Base-by-base conservation (phyloP, 805 yeast species). In the Candida cerambycidarum region DNA sequence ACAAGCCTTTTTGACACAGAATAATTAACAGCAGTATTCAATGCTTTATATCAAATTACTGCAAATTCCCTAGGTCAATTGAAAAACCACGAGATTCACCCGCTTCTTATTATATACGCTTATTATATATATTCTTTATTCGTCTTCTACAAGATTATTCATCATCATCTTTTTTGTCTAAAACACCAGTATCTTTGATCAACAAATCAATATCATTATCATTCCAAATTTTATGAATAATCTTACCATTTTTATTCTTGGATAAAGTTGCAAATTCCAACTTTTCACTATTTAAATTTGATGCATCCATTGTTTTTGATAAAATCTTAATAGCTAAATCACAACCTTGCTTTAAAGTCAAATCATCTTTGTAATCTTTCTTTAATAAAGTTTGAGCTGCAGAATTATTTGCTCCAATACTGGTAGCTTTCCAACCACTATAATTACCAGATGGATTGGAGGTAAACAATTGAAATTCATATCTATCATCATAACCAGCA, bases 361-460 rank as follows among this genome's bases (percentile, higher is more conserved):
- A 65, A 44, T 85, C 93, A 54, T 87, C 92, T 61, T 85, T 89
- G 71, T 87, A 93, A 56, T 93, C 99, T 69, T 90, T 96, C 67
- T 93, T 93, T 59, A 93, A 75, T 50, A 93, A 70, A 1, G 99
- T 92, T 70, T 93, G 99, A 1, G 97, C 97, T 34, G 97, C 90
- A 6, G 96, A 80, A 50, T 89, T 89, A 69, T 93, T 93, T 39
- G 97, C 96, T 32, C 99, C 99, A 46, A 93, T 90, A 54, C 89
- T 78, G 25, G 97, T 92, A 33, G 99, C 99, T 67, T 87, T 89
- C 99, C 99, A 93, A 18, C 99, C 98, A 15, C 95, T 80, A 63
- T 90, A 93, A 68, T 93, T 93, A 19, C 99, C 99, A 0, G 96
- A 87, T 11, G 99, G 99, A 62, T 93, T 93, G 17, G 96, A 85